phyloP scores from a whole-genome alignment of 768 basidiomycete species.

The Tremella mesenterica region DNA sequence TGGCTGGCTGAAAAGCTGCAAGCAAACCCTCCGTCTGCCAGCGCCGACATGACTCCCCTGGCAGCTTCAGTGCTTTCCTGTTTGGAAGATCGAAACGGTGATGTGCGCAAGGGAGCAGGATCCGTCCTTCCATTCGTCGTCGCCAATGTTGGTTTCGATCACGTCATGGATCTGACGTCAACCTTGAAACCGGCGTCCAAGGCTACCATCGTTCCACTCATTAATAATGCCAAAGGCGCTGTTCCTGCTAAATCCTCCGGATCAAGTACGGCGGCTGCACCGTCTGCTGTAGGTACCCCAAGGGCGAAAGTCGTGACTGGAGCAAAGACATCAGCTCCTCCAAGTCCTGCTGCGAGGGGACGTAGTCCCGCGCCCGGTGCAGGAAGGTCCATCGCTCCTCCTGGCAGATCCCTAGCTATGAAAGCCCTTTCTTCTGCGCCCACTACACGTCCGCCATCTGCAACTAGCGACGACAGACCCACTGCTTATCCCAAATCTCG shows the following conservation, averaged over 20 bases:
- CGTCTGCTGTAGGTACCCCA: slow-evolving; percentile 12
- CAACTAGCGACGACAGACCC: slow-evolving; percentile 39
- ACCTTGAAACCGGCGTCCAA: slow-evolving; percentile 87
- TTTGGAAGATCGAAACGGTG: slow-evolving; percentile 81
- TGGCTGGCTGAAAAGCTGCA: slow-evolving; percentile 37
- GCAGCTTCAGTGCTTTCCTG: slow-evolving; percentile 59
- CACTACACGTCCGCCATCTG: slow-evolving; percentile 39
- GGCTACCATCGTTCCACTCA: slow-evolving; percentile 69
- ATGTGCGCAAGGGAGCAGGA: slow-evolving; percentile 86
- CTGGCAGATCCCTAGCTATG: slow-evolving; percentile 33
- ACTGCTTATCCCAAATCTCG: slow-evolving; percentile 22
- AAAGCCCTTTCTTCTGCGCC: slow-evolving; percentile 31
- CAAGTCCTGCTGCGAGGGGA: slow-evolving; percentile 19
- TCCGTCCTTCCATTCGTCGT: slow-evolving; percentile 70
- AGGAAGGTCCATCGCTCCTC: slow-evolving; percentile 15
- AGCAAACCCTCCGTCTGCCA: slow-evolving; percentile 50
- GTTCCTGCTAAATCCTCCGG: slow-evolving; percentile 37
- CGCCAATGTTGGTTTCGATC: slow-evolving; percentile 65
- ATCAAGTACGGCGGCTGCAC: slow-evolving; percentile 24
- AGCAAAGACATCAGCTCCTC: slow-evolving; percentile 5
- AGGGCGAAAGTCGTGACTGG: not conserved
- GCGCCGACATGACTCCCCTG: slow-evolving; percentile 62
- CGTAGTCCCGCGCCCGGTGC: slow-evolving; percentile 30
- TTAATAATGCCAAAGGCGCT: slow-evolving; percentile 60
- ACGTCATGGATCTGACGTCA: slow-evolving; percentile 74